Conservation (phyloP, 768 basidiomycete genomes). For the Amanita pallidorosea region DNA sequence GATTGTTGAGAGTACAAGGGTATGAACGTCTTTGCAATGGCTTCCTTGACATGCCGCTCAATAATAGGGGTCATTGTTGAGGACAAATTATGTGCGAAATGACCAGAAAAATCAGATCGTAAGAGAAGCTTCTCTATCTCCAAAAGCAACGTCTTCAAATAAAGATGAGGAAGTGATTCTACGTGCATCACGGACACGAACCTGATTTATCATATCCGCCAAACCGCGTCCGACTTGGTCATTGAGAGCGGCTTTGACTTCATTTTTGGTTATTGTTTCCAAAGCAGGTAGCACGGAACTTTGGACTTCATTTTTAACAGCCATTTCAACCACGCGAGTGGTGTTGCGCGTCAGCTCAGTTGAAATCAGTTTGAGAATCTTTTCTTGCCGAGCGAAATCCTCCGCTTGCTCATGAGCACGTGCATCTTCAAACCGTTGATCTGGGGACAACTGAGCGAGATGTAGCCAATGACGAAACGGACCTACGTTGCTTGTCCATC, state of each 20-base stretch:
- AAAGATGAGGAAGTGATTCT: constrained; percentile 1
- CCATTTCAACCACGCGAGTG: constrained; percentile 81
- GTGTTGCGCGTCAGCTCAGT: constrained; percentile 82
- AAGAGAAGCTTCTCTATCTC: constrained; percentile 75
- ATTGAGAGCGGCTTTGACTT: constrained; percentile 70
- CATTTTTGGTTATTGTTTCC: constrained; percentile 71
- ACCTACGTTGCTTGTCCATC: constrained; percentile 83
- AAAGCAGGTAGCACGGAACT: constrained; percentile 75
- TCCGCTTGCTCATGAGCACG: constrained; percentile 69
- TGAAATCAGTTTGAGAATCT: constrained; percentile 81
- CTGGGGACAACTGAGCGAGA: constrained; percentile 25
- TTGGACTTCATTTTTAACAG: constrained; percentile 78
- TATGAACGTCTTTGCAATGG: constrained; percentile 60
- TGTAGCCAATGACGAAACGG: constrained; percentile 7
- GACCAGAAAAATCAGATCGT: constrained; percentile 65
- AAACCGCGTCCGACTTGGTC: constrained; percentile 70
- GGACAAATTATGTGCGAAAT: constrained; percentile 68
- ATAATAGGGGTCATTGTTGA: constrained; percentile 64
- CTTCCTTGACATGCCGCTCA: constrained; percentile 75
- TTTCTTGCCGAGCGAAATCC: constrained; percentile 80
- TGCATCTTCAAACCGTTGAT: constrained; percentile 77
- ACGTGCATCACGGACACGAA: constrained; percentile 22
- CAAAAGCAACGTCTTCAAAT: constrained; percentile 51
- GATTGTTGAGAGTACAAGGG: constrained; percentile 70
- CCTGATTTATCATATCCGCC: constrained; percentile 64